Evolutionary conservation across 371 early-diverging fungal species (phyloP).

Genomic region (Globomyces sp.): DNA sequence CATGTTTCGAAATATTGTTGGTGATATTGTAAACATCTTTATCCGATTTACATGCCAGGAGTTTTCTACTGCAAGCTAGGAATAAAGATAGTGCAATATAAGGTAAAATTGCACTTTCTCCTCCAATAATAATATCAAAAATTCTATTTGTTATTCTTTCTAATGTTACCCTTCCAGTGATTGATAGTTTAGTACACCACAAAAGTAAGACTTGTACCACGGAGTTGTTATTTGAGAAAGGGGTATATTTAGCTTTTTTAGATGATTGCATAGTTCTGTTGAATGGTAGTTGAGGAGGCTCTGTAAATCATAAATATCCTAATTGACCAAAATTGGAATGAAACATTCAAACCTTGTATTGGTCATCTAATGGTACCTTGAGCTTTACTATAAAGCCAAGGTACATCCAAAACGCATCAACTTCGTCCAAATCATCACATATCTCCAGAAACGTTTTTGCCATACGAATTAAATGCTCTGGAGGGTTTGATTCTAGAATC

Average conservation of each 20-base stretch:
- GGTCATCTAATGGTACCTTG: background rate
- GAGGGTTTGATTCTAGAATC: background rate
- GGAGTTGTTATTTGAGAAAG: background rate
- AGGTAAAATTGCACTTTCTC: constrained; percentile 1
- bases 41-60: background rate
- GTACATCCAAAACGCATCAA: constrained; percentile 4
- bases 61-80: background rate
- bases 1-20: background rate
- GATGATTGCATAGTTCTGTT: background rate
- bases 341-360: background rate
- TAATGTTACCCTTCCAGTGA: background rate
- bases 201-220: constrained; percentile 8
- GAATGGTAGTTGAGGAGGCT: background rate
- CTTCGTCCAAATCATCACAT: constrained; percentile 16
- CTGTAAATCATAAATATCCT: background rate
- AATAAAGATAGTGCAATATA: background rate
- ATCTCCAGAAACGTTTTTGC: constrained; percentile 1
- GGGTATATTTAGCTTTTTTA: constrained; percentile 5
- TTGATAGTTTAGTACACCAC: background rate
- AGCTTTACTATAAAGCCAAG: background rate
- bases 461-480: background rate
- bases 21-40: background rate
- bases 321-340: background rate
- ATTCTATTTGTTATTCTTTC: background rate
- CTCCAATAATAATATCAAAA: constrained; percentile 14